Evolutionary conservation across 164 flowering plant genomes (phyloP).

Genomic region (Paratinospora sagittata): DNA sequence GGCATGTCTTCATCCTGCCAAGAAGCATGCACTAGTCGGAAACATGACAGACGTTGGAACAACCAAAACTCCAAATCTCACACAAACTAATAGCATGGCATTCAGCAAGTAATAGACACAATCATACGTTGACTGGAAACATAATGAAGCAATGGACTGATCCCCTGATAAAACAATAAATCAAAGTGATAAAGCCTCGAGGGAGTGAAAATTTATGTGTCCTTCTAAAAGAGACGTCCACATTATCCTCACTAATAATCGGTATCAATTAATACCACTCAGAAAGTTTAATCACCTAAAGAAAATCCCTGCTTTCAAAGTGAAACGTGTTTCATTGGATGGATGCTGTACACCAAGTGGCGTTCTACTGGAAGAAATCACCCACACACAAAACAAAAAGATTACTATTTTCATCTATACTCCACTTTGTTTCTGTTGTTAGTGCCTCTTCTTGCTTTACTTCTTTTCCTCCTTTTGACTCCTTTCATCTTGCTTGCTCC

Average conservation of each 20-base stretch:
- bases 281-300: background rate
- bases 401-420: background rate
- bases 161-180: too few species aligned
- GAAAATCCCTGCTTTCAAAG: background rate
- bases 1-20: conserved; percentile 38
- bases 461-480: background rate
- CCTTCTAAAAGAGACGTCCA: too few species aligned
- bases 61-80: background rate
- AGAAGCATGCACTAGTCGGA: conserved; percentile 9
- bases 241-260: background rate
- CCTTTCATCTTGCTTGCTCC: background rate
- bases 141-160: too few species aligned
- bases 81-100: too few species aligned
- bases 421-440: background rate
- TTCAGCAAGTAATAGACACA: too few species aligned
- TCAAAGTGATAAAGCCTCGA: too few species aligned
- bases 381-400: too few species aligned
- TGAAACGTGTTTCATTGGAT: background rate
- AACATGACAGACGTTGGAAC: conserved; percentile 1
- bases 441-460: background rate
- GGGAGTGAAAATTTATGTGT: background rate
- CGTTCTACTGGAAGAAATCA: too few species aligned
- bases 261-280: background rate
- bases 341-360: too few species aligned
- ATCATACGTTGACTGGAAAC: too few species aligned